Evolutionary conservation across 179 eudicot genomes (phyloP).

Genomic region (Corrigiola litoralis): DNA sequence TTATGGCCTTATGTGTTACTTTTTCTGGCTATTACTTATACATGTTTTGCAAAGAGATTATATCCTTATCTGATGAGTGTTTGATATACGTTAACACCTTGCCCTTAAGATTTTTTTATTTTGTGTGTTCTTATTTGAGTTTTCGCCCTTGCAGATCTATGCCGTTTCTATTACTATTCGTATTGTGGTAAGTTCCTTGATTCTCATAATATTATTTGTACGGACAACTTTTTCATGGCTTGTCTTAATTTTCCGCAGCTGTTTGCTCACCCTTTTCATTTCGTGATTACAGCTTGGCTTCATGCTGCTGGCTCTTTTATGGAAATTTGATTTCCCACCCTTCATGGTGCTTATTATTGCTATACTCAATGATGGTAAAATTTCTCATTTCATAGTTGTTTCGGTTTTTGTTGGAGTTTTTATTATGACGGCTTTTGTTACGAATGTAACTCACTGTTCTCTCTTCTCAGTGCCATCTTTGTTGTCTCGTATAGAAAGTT

Average conservation of each 20-base stretch:
- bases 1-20: not conserved
- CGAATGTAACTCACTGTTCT: not conserved
- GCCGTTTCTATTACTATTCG: constrained; percentile 94
- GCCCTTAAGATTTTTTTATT: not conserved
- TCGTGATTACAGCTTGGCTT: constrained; percentile 67
- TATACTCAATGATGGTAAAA: constrained; percentile 82
- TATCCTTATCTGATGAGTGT: not conserved
- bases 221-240: too few relatives aligned
- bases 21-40: too few relatives aligned
- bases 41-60: not conserved
- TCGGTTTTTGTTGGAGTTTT: not conserved
- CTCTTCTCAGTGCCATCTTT: not conserved
- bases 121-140: not conserved
- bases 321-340: constrained; percentile 94
- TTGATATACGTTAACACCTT: not conserved
- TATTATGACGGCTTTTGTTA: not conserved
- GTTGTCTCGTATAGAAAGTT: not conserved
- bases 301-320: constrained; percentile 83
- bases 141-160: constrained; percentile 56
- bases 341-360: constrained; percentile 97
- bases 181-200: constrained; percentile 71
- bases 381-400: not conserved
- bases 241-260: not conserved
- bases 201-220: not conserved
- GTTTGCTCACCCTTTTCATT: not conserved